These are phyloP conservation scores for Colletotrichum sp. DNA, from an alignment of 2,329 filamentous ascomycete species.

Conservation along the genomic window DNA sequence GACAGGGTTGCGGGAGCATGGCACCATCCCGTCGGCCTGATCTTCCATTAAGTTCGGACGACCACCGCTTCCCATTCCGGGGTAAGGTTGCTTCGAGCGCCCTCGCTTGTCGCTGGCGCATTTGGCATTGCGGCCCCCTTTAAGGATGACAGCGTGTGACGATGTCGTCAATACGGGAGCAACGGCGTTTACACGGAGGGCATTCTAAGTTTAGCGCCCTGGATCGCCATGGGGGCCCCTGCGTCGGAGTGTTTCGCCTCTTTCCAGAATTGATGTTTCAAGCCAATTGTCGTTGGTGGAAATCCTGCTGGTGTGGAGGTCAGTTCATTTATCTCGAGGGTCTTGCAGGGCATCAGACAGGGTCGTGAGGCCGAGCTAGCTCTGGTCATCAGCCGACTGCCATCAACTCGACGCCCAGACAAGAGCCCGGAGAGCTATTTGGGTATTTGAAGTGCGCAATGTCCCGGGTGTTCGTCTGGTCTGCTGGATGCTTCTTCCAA, in stretches of 20 bases:
- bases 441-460: neutral
- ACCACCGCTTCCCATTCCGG: neutral
- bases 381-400: neutral
- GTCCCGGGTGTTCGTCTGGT: neutral
- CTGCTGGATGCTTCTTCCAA: neutral
- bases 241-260: neutral
- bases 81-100: neutral
- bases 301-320: neutral
- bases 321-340: slow-evolving; percentile 1
- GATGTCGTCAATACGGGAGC: neutral
- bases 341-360: neutral
- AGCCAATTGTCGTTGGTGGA: neutral
- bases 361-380: neutral
- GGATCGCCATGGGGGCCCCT: neutral
- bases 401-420: neutral
- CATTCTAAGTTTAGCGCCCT: neutral
- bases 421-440: neutral
- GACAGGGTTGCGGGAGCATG: neutral
- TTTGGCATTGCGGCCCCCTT: neutral
- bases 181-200: neutral
- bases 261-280: neutral
- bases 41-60: neutral
- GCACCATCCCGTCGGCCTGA: neutral
- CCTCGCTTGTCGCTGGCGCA: neutral
- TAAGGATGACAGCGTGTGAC: neutral